phyloP scores from a whole-genome alignment of 2,329 filamentous ascomycete genomes.

The Geosmithia putterillii region DNA sequence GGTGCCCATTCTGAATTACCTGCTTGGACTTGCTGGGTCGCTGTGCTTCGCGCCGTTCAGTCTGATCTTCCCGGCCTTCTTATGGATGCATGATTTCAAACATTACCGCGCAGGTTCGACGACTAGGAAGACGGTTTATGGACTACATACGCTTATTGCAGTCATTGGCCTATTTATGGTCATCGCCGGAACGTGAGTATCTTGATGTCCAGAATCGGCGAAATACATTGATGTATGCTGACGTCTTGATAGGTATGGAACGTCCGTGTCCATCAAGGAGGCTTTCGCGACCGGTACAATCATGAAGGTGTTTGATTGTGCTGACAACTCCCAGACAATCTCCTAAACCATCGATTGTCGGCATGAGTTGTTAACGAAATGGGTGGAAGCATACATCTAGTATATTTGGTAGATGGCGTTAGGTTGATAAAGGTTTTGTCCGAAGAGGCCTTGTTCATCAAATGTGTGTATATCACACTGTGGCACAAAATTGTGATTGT shows the following conservation, averaged over 20 bases:
- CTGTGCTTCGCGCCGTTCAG: neutral
- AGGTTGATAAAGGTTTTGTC: too few species aligned
- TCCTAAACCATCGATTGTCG: too few species aligned
- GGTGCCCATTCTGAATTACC: conserved; percentile 3
- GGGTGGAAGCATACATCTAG: too few species aligned
- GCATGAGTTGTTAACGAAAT: too few species aligned
- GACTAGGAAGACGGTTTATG: conserved; percentile 14
- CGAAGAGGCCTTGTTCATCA: too few species aligned
- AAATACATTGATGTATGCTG: neutral
- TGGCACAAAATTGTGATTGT: too few species aligned
- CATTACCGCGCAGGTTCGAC: conserved; percentile 5
- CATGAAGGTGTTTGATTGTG: neutral
- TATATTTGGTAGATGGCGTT: too few species aligned
- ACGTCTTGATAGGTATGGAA: neutral
- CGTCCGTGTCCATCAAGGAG: neutral
- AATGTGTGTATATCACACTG: too few species aligned
- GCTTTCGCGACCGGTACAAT: neutral
- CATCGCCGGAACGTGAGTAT: conserved; percentile 25
- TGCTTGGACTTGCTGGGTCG: conserved; percentile 1
- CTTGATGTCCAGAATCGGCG: too few species aligned
- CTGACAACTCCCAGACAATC: neutral
- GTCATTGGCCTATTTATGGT: conserved; percentile 22
- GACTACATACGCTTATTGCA: conserved; percentile 21
- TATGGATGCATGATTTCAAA: neutral
- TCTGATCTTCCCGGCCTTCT: neutral